Conservation (phyloP, 108 stramenopile genomes). For the Bacterosira constricta region DNA sequence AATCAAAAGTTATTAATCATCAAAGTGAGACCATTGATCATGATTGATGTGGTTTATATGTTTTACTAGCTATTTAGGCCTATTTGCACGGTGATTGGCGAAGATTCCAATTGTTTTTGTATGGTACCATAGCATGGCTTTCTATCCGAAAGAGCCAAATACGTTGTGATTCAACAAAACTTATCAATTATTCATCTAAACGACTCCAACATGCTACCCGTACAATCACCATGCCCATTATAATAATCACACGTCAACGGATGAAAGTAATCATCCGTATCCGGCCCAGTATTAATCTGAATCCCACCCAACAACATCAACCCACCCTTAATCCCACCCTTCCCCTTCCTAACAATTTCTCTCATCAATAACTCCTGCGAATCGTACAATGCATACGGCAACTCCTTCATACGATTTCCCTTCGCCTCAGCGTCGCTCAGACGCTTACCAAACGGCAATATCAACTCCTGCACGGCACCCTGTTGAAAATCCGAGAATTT, state of each 20-base stretch:
- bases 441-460: conserved; percentile 59
- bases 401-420: conserved; percentile 42
- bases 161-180: too few relatives aligned
- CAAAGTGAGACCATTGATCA: too few relatives aligned
- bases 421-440: conserved; percentile 46
- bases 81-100: too few relatives aligned
- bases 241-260: conserved; percentile 62
- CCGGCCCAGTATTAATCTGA: conserved; percentile 72
- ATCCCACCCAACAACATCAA: conserved; percentile 69
- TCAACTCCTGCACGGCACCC: conserved; percentile 42
- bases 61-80: too few relatives aligned
- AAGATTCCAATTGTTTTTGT: too few relatives aligned
- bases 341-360: conserved; percentile 53
- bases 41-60: too few relatives aligned
- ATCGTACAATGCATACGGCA: conserved; percentile 58
- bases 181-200: too few relatives aligned
- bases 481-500: conserved; percentile 60
- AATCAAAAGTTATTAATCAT: too few relatives aligned
- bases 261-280: conserved; percentile 68
- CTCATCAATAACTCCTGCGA: conserved; percentile 55
- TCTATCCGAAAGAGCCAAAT: too few relatives aligned
- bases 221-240: conserved; percentile 55
- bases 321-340: conserved; percentile 8
- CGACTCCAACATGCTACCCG: too few relatives aligned
- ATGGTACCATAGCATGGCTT: too few relatives aligned